Conservation (phyloP, 2,329 filamentous ascomycete genomes). For the Periconia sp. region DNA sequence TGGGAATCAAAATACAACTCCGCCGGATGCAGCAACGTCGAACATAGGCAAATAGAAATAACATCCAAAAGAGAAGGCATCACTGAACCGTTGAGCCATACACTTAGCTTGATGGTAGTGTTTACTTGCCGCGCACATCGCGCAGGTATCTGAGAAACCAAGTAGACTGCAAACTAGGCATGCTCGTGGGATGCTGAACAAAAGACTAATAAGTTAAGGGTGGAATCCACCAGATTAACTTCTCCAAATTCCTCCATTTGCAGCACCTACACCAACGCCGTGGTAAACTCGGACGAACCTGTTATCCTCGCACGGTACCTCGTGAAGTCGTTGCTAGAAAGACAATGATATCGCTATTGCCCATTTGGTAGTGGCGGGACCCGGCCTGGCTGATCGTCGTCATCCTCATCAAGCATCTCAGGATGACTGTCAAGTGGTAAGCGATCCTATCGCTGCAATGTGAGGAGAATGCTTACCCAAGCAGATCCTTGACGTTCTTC, state of each 20-base stretch:
- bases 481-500: conserved; percentile 86
- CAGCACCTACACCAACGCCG: neutral
- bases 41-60: too few relatives aligned
- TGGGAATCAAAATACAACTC: too few relatives aligned
- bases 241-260: neutral
- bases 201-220: too few relatives aligned
- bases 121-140: too few relatives aligned
- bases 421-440: conserved; percentile 22
- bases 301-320: neutral
- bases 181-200: neutral
- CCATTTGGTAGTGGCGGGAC: conserved; percentile 26
- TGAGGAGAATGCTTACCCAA: conserved; percentile 63
- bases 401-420: conserved; percentile 32
- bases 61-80: too few relatives aligned
- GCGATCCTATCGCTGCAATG: conserved; percentile 1
- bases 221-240: neutral
- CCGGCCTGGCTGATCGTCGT: conserved; percentile 16
- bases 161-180: too few relatives aligned
- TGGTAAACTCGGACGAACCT: neutral
- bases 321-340: conserved; percentile 3
- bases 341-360: conserved; percentile 14
- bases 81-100: too few relatives aligned
- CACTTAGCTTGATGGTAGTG: too few relatives aligned
- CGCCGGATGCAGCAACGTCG: too few relatives aligned
- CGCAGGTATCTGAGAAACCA: too few relatives aligned